Evolutionary conservation across 2,329 filamentous ascomycete genomes (phyloP).

Genomic region (Colletotrichum zoysiae): DNA sequence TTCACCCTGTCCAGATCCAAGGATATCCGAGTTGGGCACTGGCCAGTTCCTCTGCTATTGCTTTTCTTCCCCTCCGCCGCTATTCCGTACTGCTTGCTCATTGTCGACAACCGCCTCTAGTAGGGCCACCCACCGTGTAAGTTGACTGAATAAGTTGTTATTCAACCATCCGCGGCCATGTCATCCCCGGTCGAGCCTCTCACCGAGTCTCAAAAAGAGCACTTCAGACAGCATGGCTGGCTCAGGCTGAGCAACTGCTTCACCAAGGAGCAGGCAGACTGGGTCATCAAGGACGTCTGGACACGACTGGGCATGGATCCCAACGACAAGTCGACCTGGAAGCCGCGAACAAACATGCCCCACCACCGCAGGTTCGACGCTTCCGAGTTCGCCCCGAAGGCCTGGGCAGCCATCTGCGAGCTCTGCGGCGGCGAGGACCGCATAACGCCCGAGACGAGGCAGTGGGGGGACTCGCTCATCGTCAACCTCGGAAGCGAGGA

Average conservation of each 20-base stretch:
- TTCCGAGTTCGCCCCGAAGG: conserved; percentile 70
- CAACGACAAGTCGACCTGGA: conserved; percentile 74
- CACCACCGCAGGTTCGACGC: conserved; percentile 67
- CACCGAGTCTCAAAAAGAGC: conserved; percentile 55
- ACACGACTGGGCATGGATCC: conserved; percentile 74
- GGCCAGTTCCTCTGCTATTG: background rate
- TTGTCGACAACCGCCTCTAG: background rate
- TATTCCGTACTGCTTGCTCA: background rate
- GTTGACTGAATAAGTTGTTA: background rate
- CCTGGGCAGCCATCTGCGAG: conserved; percentile 75
- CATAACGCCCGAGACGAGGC: conserved; percentile 59
- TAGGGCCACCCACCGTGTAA: background rate
- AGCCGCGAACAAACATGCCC: conserved; percentile 74
- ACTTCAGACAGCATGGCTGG: conserved; percentile 57
- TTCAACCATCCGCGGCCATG: conserved; percentile 8
- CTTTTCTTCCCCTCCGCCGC: background rate
- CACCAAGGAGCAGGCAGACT: conserved; percentile 53
- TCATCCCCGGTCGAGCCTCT: conserved; percentile 45
- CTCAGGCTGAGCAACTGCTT: conserved; percentile 51
- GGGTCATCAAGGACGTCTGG: conserved; percentile 65
- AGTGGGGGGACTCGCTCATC: conserved; percentile 77
- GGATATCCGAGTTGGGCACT: background rate
- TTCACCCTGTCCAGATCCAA: background rate
- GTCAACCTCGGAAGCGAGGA: conserved; percentile 74
- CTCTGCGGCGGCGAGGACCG: conserved; percentile 73